Percentiles rank a stretch among this genome's conserved stretches.
Conservation (phyloP, 2,329 filamentous ascomycete genomes). For the Cladosporium sp. region DNA sequence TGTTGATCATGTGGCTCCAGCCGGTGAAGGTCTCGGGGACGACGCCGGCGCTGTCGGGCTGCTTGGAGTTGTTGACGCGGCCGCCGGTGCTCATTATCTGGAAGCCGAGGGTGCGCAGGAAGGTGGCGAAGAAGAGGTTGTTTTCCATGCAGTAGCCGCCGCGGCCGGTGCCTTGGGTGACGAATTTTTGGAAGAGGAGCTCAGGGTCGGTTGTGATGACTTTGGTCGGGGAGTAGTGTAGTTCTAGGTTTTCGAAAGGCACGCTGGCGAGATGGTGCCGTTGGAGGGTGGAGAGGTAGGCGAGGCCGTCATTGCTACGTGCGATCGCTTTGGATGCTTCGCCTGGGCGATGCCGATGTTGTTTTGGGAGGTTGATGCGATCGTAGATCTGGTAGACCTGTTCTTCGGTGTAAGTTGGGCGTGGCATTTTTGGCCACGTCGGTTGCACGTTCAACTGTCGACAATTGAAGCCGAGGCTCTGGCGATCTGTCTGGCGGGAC, state of each 20-base stretch:
- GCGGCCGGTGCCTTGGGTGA: conserved; percentile 33
- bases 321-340: conserved; percentile 14
- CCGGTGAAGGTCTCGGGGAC: conserved; percentile 9
- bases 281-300: conserved; percentile 21
- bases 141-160: conserved; percentile 59
- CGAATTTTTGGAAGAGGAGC: conserved; percentile 48
- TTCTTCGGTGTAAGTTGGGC: conserved; percentile 16
- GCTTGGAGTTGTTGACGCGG: conserved; percentile 28
- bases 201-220: conserved; percentile 45
- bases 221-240: conserved; percentile 49
- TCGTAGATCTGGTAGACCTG: conserved; percentile 21
- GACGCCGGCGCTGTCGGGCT: conserved; percentile 3
- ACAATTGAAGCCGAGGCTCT: no score
- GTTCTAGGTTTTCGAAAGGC: conserved; percentile 51
- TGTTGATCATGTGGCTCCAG: conserved; percentile 39
- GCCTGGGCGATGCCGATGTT: conserved; percentile 17
- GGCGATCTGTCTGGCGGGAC: no score
- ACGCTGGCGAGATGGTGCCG: conserved; percentile 35
- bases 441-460: not conserved
- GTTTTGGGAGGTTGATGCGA: conserved; percentile 19
- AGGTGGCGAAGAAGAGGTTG: conserved; percentile 45
- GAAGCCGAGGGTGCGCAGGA: conserved; percentile 49
- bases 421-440: not conserved
- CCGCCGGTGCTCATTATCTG: conserved; percentile 35
- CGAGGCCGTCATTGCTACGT: conserved; percentile 15